Percentiles rank a stretch among this genome's conserved stretches.
Conservation (phyloP, 2,329 filamentous ascomycete genomes). For the Reticulascus tulasneorum region DNA sequence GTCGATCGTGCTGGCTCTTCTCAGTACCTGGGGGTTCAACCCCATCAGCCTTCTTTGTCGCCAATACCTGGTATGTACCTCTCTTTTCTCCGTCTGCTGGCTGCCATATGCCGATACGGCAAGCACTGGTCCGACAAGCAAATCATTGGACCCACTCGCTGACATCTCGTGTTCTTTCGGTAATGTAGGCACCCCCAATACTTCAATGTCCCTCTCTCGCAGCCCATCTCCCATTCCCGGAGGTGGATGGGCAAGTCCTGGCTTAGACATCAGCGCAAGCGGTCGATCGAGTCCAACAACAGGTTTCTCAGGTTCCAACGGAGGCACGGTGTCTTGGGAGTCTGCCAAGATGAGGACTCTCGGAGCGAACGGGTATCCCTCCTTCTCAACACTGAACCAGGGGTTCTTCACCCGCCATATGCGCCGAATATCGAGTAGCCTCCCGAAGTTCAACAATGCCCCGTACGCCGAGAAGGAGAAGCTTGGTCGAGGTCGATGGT, state of each 20-base stretch:
- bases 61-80: conserved; percentile 53
- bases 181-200: conserved; percentile 48
- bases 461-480: conserved; percentile 77
- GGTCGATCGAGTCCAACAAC: conserved; percentile 64
- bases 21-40: conserved; percentile 33
- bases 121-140: conserved; percentile 6
- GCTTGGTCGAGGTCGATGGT: conserved; percentile 55
- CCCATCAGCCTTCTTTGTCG: conserved; percentile 40
- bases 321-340: conserved; percentile 70
- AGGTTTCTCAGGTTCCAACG: conserved; percentile 46
- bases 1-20: conserved; percentile 25
- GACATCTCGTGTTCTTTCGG: conserved; percentile 13
- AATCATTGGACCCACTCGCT: conserved; percentile 13
- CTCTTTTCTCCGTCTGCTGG: conserved; percentile 3
- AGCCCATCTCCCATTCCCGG: conserved; percentile 81
- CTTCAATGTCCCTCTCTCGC: conserved; percentile 77
- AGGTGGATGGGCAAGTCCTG: conserved; percentile 85
- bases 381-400: conserved; percentile 75
- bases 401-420: conserved; percentile 86
- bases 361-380: conserved; percentile 69
- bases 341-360: conserved; percentile 74
- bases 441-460: conserved; percentile 66
- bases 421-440: conserved; percentile 71
- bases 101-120: conserved; percentile 6
- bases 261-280: conserved; percentile 65